These are phyloP conservation scores for Mercurialis annua DNA, from an alignment of 345 rosid species.

Conservation along the genomic window DNA sequence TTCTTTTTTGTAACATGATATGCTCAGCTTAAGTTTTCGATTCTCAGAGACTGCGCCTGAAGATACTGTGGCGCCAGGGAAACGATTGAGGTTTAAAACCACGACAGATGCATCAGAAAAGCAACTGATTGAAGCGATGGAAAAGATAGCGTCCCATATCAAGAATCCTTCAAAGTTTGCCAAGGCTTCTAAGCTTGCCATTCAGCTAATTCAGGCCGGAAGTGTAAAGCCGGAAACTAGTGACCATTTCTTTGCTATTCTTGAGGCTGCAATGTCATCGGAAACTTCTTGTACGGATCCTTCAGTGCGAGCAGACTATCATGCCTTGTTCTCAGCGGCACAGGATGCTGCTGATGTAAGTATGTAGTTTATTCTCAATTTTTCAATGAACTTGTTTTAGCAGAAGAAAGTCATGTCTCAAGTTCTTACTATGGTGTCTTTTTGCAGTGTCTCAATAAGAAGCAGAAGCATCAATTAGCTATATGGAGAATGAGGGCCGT, in stretches of 20 bases:
- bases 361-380: background rate
- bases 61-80: constrained; percentile 22
- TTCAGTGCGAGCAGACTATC: constrained; percentile 60
- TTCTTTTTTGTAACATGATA: constrained; percentile 10
- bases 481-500: constrained; percentile 75
- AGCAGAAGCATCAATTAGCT: constrained; percentile 65
- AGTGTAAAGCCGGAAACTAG: constrained; percentile 83
- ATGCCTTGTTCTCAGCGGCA: constrained; percentile 79
- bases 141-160: constrained; percentile 85
- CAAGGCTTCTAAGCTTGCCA: constrained; percentile 89
- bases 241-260: constrained; percentile 63
- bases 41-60: constrained; percentile 35
- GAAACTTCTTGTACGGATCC: constrained; percentile 73
- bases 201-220: constrained; percentile 84
- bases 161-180: constrained; percentile 68
- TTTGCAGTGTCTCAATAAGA: constrained; percentile 60
- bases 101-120: constrained; percentile 81
- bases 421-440: constrained; percentile 18
- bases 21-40: background rate
- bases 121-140: constrained; percentile 87
- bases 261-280: constrained; percentile 83
- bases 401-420: constrained; percentile 14
- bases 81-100: constrained; percentile 79
- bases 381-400: background rate
- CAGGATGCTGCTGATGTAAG: constrained; percentile 78